phyloP scores from a whole-genome alignment of 176 grass and related monocot genomes.

The Musa schizocarpa region DNA sequence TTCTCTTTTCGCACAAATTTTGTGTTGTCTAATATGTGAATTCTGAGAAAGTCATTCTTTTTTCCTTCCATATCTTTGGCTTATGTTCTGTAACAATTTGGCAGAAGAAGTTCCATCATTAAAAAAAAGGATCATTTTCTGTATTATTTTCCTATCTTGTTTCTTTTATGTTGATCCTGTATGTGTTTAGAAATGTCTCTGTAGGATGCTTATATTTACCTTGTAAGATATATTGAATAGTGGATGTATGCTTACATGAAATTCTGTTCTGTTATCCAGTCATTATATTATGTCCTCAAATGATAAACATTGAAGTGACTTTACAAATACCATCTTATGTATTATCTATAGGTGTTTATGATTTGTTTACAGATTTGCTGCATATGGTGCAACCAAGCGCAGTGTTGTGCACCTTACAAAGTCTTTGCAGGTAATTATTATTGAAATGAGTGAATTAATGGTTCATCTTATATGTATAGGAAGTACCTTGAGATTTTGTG shows the following conservation, averaged over 20 bases:
- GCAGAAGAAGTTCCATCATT: too few relatives aligned
- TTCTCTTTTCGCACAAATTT: not conserved
- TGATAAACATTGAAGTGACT: not conserved
- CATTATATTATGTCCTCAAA: not conserved
- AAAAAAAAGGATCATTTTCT: too few relatives aligned
- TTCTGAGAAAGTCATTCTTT: not conserved
- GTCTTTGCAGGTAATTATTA: slow-evolving; percentile 67
- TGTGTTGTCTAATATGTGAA: not conserved
- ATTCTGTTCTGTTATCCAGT: not conserved
- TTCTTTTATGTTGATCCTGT: not conserved
- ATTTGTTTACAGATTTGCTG: slow-evolving; percentile 58
- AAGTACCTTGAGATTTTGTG: not conserved
- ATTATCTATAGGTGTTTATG: slow-evolving; percentile 10
- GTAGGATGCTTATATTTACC: not conserved
- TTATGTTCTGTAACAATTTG: not conserved
- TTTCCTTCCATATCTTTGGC: not conserved
- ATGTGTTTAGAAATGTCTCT: not conserved
- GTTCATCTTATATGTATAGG: not conserved
- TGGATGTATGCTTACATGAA: not conserved
- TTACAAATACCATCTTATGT: not conserved
- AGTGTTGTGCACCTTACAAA: slow-evolving; percentile 95
- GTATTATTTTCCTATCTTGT: not conserved
- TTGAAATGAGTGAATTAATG: not conserved
- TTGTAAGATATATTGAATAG: not conserved
- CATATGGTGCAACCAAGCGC: slow-evolving; percentile 92